Conservation (phyloP, 1,139 yeast genomes). For the Pichia sp. region DNA sequence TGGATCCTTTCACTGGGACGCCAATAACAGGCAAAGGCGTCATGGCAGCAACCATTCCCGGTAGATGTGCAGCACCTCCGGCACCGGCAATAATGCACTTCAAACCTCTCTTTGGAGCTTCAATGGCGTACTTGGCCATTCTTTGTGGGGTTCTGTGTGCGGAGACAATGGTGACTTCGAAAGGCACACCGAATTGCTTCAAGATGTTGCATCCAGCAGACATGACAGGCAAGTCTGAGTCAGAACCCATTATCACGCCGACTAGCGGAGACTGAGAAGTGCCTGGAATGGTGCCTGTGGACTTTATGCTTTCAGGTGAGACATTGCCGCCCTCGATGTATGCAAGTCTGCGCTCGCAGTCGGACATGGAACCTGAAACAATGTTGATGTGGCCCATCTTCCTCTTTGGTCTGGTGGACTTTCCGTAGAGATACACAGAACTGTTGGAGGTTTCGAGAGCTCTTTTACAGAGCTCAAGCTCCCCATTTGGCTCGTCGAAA, state of each 20-base stretch:
- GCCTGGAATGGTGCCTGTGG: conserved; percentile 30
- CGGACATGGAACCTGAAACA: conserved; percentile 76
- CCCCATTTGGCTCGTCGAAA: conserved; percentile 57
- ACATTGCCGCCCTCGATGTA: conserved; percentile 50
- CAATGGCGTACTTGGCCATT: conserved; percentile 84
- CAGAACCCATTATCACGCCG: conserved; percentile 97
- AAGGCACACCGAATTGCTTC: conserved; percentile 81
- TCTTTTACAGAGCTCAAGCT: conserved; percentile 67
- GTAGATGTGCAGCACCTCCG: conserved; percentile 99
- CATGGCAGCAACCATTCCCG: conserved; percentile 99
- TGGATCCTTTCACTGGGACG: conserved; percentile 94
- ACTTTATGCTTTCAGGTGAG: conserved; percentile 19
- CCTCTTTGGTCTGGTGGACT: conserved; percentile 77
- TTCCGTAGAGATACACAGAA: conserved; percentile 89
- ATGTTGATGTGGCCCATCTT: conserved; percentile 96
- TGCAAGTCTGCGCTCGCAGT: conserved; percentile 66
- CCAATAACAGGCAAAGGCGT: conserved; percentile 96
- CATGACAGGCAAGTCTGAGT: conserved; percentile 96
- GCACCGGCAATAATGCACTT: conserved; percentile 97
- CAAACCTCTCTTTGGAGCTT: conserved; percentile 82
- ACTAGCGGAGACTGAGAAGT: conserved; percentile 57
- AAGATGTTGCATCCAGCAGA: conserved; percentile 83
- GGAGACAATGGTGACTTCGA: conserved; percentile 93
- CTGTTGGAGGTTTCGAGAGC: conserved; percentile 86
- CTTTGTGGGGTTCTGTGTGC: conserved; percentile 98